Base-by-base conservation (phyloP, 352 stramenopile species). In the Phytophthora citrophthora region DNA sequence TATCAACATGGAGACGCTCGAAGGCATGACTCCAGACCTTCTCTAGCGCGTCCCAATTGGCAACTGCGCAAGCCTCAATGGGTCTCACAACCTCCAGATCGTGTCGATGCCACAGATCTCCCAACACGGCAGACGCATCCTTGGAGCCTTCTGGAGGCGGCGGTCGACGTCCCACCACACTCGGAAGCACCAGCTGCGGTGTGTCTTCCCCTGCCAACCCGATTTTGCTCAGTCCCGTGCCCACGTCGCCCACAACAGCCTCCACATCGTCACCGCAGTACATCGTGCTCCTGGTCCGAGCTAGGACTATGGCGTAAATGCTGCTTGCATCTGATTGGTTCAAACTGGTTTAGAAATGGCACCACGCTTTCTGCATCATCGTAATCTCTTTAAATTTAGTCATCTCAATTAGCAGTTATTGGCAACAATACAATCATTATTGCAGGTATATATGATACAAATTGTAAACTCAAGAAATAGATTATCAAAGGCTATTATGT, bases 251-350 rank as follows among this genome's bases (percentile, higher is more conserved):
- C 59, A 99, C 94, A 55, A 98, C 93, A 2, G 96, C 95, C 61
- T 97, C 95, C 46, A 97, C 97, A 83, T 99, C 96, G 65, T 99
- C 96, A 43, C 95, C 96, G 72, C 95, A 99, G 77, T 98, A 99
- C 95, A 99, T 34, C 8, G 29, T 34, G n/a, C 29, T 34, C 29
- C 29, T 34, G 29, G 29, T 15, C 29, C 8, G 29, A 29, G 2
- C 20, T 20, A 32, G 27, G 27, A 13, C 29, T 13, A 34, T 34
- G 9, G 29, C 9, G 29, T 13, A 32, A 10, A 34, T 34, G 29
- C 26, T 44, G 23, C 44, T 41, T 11, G 15, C 24, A 27, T 39
- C 24, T 58, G 41, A 62, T 62, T 62, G 54, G 54, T 36, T 24
- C 9, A 62, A 41, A 53, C 39, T 59, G 16, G 16, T 59, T 59